Evolutionary conservation across 179 eudicot genomes (phyloP).

Genomic region (Drosera spatulata): DNA sequence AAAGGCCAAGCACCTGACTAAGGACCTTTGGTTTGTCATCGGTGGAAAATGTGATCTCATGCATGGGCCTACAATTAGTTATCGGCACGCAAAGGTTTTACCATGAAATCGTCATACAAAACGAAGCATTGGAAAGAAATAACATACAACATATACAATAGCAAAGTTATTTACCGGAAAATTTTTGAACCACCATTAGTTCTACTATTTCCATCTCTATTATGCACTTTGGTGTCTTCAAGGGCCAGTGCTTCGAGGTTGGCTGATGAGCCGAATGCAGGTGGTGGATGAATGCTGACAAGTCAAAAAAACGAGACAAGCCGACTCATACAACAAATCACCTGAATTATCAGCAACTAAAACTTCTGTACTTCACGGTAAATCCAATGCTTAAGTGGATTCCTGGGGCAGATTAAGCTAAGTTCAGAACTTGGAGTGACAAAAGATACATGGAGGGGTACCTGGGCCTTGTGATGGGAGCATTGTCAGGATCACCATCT

Average conservation of each 20-base stretch:
- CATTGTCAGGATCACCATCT: conserved; percentile 2
- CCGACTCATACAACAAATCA: too few species aligned
- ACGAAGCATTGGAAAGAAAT: not conserved
- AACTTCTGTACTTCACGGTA: too few species aligned
- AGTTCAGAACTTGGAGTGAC: too few species aligned
- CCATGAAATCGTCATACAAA: not conserved
- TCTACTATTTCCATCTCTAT: conserved; percentile 36
- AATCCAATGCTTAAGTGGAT: too few species aligned
- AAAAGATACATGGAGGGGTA: too few species aligned
- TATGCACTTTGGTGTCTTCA: conserved; percentile 16
- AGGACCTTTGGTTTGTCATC: conserved; percentile 21
- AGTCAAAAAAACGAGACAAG: too few species aligned
- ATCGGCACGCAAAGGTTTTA: not conserved
- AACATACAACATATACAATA: not conserved
- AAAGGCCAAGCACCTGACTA: conserved; percentile 32
- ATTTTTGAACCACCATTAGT: conserved; percentile 18
- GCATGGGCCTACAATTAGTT: conserved; percentile 41
- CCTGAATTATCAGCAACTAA: too few species aligned
- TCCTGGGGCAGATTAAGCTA: too few species aligned
- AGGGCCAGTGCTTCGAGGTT: conserved; percentile 28
- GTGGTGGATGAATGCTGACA: conserved; percentile 42
- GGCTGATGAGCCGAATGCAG: conserved; percentile 44
- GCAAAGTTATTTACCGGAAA: conserved; percentile 13
- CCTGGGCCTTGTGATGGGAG: not conserved
- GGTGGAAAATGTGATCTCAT: conserved; percentile 70